Evolutionary conservation across 495 filamentous ascomycete species (phyloP).

Genomic region (Amniculicola lignicola): DNA sequence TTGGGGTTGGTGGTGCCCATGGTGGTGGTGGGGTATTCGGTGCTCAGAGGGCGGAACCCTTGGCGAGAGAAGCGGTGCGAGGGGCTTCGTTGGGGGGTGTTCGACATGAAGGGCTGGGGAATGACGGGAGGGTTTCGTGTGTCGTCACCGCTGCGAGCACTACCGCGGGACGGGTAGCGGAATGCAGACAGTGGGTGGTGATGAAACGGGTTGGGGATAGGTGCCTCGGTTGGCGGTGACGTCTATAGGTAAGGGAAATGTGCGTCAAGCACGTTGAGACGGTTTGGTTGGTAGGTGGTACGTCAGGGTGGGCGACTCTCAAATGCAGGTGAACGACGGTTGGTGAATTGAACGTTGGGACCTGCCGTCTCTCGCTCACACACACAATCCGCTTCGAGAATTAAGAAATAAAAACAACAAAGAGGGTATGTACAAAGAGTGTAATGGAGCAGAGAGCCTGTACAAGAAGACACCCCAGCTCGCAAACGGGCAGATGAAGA

Average conservation of each 20-base stretch:
- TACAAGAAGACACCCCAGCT: not conserved
- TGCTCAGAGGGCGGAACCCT: constrained; percentile 37
- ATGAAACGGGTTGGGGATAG: not conserved
- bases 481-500: not conserved
- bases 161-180: not conserved
- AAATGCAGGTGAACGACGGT: not conserved
- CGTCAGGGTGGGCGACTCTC: too few relatives aligned
- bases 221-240: too few relatives aligned
- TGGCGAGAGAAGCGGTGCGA: constrained; percentile 35
- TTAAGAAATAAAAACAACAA: not conserved
- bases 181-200: not conserved
- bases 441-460: too few relatives aligned
- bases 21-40: constrained; percentile 9
- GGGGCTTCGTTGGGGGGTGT: constrained; percentile 15
- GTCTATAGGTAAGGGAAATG: too few relatives aligned
- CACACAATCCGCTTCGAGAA: not conserved
- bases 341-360: constrained; percentile 12
- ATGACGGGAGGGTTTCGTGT: not conserved
- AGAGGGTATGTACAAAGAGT: not conserved
- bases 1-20: constrained; percentile 25
- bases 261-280: constrained; percentile 26
- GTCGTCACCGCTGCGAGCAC: constrained; percentile 13
- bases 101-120: constrained; percentile 12
- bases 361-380: too few relatives aligned
- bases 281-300: not conserved